Base-by-base conservation (phyloP, 768 basidiomycete genomes). In the Tylopilus subfusipes region DNA sequence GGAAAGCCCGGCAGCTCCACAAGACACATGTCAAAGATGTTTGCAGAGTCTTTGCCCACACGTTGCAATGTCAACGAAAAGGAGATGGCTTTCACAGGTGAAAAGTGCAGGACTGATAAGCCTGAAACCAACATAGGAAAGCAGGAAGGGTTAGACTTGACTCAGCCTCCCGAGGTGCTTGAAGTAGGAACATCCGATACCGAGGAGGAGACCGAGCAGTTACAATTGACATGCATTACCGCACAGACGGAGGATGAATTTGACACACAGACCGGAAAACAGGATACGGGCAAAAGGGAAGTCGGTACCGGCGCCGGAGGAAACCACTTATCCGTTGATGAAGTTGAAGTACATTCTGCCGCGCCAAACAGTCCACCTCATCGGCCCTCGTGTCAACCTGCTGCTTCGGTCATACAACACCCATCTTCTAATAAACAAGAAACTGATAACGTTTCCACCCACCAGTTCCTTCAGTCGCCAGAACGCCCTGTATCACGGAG, bases 201-300 rank as follows among this genome's bases (percentile, higher is more conserved):
- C 5, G 53, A 56, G 3, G 60, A 52, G 27, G 50, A 62, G 45
- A 42, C 42, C 33, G 54, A 63, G 24, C 54, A 56, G 31, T 47
- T 60, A 33, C 50, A 50, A 27, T 24, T 25, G 33, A 49, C 42
- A 29, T 25, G n/a, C 29, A 38, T 14, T 19, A 42, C 42, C 13
- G 5, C 38, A 12, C 46, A 29, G 34, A 25, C 40, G 14, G 55
- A 42, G 27, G 40, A 34, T 52, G 50, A 14, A 21, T n/a, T 43
- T 43, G 33, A 39, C 42, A 16, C 27, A 2, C 31, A 27, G 21
- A 19, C 18, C 3, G 18, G 24, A 40, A 36, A 34, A 31, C 48
- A 40, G 22, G 53, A 53, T 21, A 34, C 30, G 16, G 31, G 50
- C n/a, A 22, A 47, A 21, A 39, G 14, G 18, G 42, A 33, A 1